A percentile compares a stretch with the other conserved stretches of the same genome.
phyloP scores from a whole-genome alignment of 2,329 filamentous ascomycete species.

The Ascomycota sp. region DNA sequence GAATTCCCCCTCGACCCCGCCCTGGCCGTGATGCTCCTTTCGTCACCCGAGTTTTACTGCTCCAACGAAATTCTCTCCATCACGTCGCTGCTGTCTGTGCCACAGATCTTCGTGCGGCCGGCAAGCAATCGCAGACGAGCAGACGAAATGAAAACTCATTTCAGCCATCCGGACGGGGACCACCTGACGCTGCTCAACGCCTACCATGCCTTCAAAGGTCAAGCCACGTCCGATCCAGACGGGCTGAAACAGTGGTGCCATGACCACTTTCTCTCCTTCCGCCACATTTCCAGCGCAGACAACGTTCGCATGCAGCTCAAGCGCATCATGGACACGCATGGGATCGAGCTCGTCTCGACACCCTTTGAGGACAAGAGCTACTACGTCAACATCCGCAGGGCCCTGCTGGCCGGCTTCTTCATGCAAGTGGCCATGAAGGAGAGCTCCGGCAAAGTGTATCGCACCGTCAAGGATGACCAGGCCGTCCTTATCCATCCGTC shows the following conservation, averaged over 20 bases:
- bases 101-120: constrained; percentile 81
- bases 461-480: constrained; percentile 93
- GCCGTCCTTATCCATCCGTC: constrained; percentile 83
- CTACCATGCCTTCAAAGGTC: constrained; percentile 89
- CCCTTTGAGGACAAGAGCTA: constrained; percentile 91
- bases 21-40: constrained; percentile 93
- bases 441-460: constrained; percentile 70
- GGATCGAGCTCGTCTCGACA: constrained; percentile 70
- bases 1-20: constrained; percentile 91
- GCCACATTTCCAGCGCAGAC: constrained; percentile 79
- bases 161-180: constrained; percentile 82
- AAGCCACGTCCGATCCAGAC: constrained; percentile 31
- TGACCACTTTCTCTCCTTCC: constrained; percentile 82
- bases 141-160: constrained; percentile 92
- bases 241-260: constrained; percentile 87
- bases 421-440: constrained; percentile 98
- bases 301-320: constrained; percentile 82
- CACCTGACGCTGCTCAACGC: constrained; percentile 93
- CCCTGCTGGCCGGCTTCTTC: constrained; percentile 88
- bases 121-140: constrained; percentile 71
- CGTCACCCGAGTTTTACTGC: constrained; percentile 93
- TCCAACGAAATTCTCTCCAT: constrained; percentile 96
- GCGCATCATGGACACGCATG: constrained; percentile 89
- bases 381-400: constrained; percentile 89
- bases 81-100: constrained; percentile 81